phyloP scores from a whole-genome alignment of 2,329 filamentous ascomycete species.

The Aureobasidium sp. region DNA sequence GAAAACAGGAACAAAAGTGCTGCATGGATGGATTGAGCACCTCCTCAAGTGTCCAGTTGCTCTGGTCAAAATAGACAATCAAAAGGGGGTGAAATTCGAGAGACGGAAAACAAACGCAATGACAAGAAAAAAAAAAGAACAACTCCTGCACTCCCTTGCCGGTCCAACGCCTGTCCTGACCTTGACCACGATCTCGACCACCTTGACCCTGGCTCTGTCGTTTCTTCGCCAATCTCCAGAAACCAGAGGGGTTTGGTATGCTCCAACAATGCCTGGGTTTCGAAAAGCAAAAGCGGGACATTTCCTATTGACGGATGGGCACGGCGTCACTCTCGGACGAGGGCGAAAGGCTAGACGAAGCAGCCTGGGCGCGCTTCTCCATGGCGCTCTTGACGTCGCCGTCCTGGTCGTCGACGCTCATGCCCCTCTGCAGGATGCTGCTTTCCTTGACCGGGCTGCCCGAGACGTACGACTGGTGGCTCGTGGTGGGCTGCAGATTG shows the following conservation, averaged over 20 bases:
- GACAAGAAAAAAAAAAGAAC: neutral
- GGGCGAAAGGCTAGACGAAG: slow-evolving; percentile 13
- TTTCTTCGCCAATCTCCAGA: neutral
- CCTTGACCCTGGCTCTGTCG: neutral
- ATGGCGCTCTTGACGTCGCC: slow-evolving; percentile 22
- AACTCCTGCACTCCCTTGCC: slow-evolving; percentile 3
- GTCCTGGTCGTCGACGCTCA: slow-evolving; percentile 58
- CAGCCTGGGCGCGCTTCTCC: slow-evolving; percentile 16
- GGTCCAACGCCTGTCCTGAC: slow-evolving; percentile 3
- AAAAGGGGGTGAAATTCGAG: neutral
- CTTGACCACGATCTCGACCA: neutral
- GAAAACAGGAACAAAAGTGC: neutral
- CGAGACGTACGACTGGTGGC: slow-evolving; percentile 48
- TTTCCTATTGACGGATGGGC: slow-evolving; percentile 17
- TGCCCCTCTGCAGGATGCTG: slow-evolving; percentile 78
- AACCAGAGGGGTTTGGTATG: neutral
- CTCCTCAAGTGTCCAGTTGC: neutral
- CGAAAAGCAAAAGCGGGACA: neutral
- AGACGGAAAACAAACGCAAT: neutral
- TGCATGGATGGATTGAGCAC: neutral
- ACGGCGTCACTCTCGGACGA: slow-evolving; percentile 18
- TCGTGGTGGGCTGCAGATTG: slow-evolving; percentile 35
- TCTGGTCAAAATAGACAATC: neutral
- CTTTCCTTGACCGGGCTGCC: slow-evolving; percentile 86
- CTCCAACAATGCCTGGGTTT: neutral